phyloP scores from a whole-genome alignment of 805 yeast species.

The Kuraishia ogatae region DNA sequence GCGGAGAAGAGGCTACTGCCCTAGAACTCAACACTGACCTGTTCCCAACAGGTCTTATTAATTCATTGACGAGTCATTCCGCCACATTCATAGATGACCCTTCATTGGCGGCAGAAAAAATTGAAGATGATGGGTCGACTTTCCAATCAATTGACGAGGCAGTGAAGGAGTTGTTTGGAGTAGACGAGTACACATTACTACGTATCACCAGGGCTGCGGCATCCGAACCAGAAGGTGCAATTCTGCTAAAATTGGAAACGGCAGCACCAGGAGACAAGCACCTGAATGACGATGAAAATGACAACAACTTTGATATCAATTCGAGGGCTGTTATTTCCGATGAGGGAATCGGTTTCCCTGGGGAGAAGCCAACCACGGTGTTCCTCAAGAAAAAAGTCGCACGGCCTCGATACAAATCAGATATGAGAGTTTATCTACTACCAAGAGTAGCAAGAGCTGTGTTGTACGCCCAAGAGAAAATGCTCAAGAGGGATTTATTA shows the following conservation, averaged over 20 bases:
- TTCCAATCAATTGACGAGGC: slow-evolving; percentile 39
- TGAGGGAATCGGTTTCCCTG: slow-evolving; percentile 24
- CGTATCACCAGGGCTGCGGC: slow-evolving; percentile 50
- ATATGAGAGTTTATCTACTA: slow-evolving; percentile 52
- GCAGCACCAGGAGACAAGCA: slow-evolving; percentile 43
- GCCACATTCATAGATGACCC: not conserved
- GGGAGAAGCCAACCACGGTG: slow-evolving; percentile 36
- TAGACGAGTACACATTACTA: slow-evolving; percentile 33
- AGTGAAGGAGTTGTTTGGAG: slow-evolving; percentile 30
- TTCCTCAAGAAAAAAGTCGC: slow-evolving; percentile 51
- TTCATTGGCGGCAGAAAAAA: not conserved
- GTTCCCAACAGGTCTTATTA: slow-evolving; percentile 1
- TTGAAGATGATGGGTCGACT: slow-evolving; percentile 10
- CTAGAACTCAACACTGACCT: slow-evolving; percentile 3
- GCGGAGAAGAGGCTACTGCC: slow-evolving; percentile 3
- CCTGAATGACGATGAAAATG: slow-evolving; percentile 39
- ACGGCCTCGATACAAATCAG: slow-evolving; percentile 52
- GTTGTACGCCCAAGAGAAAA: slow-evolving; percentile 38
- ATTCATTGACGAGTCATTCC: not conserved
- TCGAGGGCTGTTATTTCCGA: slow-evolving; percentile 11
- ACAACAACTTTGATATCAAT: slow-evolving; percentile 8
- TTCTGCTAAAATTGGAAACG: slow-evolving; percentile 44
- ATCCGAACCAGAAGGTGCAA: slow-evolving; percentile 39
- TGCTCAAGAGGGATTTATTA: slow-evolving; percentile 41
- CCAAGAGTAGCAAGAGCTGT: slow-evolving; percentile 32